A percentile compares a stretch with the other conserved stretches of the same genome.
Evolutionary conservation across 1,284 basidiomycete species (phyloP).

Genomic region (Boletellus dicymbophilus): DNA sequence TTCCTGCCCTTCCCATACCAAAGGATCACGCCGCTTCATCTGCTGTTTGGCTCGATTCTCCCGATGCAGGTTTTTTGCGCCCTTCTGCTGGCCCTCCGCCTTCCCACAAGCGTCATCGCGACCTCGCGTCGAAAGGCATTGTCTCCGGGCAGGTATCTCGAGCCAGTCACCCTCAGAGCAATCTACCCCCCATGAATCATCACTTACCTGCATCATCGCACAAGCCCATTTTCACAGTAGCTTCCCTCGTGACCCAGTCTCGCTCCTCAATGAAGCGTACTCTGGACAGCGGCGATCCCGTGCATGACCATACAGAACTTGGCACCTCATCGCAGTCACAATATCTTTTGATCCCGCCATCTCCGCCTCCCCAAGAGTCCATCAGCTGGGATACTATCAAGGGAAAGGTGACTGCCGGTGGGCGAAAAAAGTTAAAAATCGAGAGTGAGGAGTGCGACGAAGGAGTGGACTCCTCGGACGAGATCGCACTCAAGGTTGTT

Average conservation of each 20-base stretch:
- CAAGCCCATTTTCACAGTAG: background rate
- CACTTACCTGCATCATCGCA: background rate
- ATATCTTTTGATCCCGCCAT: slow-evolving; percentile 53
- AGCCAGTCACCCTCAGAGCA: slow-evolving; percentile 3
- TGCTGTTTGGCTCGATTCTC: background rate
- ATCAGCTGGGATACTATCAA: slow-evolving; percentile 34
- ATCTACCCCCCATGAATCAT: slow-evolving; percentile 15
- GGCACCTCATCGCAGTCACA: slow-evolving; percentile 4
- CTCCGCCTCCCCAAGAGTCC: slow-evolving; percentile 52
- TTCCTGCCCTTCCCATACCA: slow-evolving; percentile 27
- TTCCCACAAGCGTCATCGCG: background rate
- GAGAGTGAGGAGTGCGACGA: slow-evolving; percentile 38
- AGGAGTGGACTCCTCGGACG: slow-evolving; percentile 24
- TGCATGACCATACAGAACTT: background rate
- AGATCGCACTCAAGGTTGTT: slow-evolving; percentile 25
- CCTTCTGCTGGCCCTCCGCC: background rate
- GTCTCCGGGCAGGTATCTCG: slow-evolving; percentile 2
- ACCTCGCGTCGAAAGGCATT: slow-evolving; percentile 4
- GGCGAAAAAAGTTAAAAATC: slow-evolving; percentile 45
- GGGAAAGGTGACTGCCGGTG: slow-evolving; percentile 34
- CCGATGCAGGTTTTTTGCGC: slow-evolving; percentile 1
- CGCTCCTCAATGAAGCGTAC: slow-evolving; percentile 24
- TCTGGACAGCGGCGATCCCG: slow-evolving; percentile 9
- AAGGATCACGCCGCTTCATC: slow-evolving; percentile 13
- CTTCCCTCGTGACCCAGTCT: slow-evolving; percentile 5